Evolutionary conservation across 306 rosid genomes (phyloP).

Genomic region (Betula pendula): DNA sequence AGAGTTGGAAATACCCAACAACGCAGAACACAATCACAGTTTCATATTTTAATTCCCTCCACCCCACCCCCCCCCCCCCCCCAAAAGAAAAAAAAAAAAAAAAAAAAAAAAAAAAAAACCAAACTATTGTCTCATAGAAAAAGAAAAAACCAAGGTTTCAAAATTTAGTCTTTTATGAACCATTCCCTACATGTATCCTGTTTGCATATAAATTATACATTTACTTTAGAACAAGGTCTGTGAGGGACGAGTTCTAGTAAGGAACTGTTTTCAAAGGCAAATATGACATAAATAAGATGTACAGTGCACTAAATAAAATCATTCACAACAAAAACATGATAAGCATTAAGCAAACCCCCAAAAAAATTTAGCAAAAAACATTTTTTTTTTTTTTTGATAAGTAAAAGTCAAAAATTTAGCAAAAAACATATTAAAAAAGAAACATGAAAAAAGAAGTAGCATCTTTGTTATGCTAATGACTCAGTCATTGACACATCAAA

Average conservation of each 20-base stretch:
- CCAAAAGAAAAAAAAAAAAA: too few relatives aligned
- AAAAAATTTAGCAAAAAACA: background rate
- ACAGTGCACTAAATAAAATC: background rate
- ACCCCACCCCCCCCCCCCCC: too few relatives aligned
- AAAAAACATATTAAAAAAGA: background rate
- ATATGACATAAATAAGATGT: background rate
- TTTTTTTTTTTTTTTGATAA: too few relatives aligned
- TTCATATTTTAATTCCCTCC: too few relatives aligned
- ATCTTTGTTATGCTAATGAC: background rate
- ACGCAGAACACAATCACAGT: too few relatives aligned
- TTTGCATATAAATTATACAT: background rate
- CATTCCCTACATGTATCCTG: background rate
- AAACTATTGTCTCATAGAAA: too few relatives aligned
- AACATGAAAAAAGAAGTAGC: background rate
- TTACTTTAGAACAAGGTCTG: background rate
- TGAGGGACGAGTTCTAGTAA: background rate
- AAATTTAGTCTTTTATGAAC: background rate
- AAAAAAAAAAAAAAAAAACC: too few relatives aligned
- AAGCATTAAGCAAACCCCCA: background rate
- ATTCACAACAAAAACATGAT: background rate
- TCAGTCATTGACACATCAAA: background rate
- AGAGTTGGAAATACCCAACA: background rate
- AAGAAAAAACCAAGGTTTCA: too few relatives aligned
- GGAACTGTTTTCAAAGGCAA: background rate
- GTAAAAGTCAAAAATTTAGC: background rate